phyloP scores from a whole-genome alignment of 2,329 filamentous ascomycete species.

The Pseudogymnoascus sp. region DNA sequence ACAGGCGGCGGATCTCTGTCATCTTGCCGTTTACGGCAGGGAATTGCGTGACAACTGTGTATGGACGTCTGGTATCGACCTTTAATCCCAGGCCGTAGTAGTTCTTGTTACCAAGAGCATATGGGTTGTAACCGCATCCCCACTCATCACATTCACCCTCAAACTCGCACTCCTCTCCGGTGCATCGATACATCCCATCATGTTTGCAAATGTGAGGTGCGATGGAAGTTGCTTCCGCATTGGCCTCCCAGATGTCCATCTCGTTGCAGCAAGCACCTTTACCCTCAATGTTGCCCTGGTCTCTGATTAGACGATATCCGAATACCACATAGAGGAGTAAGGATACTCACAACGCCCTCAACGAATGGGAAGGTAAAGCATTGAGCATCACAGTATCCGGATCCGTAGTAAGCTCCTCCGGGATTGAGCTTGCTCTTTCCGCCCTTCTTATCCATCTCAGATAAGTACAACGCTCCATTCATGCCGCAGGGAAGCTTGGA shows the following conservation, averaged over 20 bases:
- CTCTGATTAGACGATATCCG: not conserved
- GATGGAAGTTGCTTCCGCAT: constrained; percentile 36
- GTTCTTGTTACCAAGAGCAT: constrained; percentile 23
- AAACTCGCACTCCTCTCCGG: constrained; percentile 33
- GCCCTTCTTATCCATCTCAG: constrained; percentile 31
- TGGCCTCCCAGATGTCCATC: constrained; percentile 49
- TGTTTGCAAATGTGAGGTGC: constrained; percentile 43
- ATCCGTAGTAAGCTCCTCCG: constrained; percentile 40
- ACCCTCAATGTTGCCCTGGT: constrained; percentile 32
- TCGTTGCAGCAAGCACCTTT: constrained; percentile 45
- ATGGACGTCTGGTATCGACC: constrained; percentile 33
- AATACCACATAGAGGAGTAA: not conserved
- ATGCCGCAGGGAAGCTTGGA: constrained; percentile 34
- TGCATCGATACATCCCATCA: constrained; percentile 36
- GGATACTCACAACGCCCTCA: constrained; percentile 28
- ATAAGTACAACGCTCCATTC: constrained; percentile 33
- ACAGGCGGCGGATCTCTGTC: constrained; percentile 39
- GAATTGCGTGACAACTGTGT: constrained; percentile 44
- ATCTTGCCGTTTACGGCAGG: constrained; percentile 31
- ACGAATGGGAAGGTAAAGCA: constrained; percentile 32
- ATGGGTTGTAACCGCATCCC: constrained; percentile 37
- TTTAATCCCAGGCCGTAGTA: constrained; percentile 22
- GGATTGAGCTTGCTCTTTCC: constrained; percentile 28
- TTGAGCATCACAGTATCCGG: constrained; percentile 40
- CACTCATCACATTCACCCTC: constrained; percentile 36